Conservation (phyloP, 345 rosid genomes). For the Kernera saxatilis region DNA sequence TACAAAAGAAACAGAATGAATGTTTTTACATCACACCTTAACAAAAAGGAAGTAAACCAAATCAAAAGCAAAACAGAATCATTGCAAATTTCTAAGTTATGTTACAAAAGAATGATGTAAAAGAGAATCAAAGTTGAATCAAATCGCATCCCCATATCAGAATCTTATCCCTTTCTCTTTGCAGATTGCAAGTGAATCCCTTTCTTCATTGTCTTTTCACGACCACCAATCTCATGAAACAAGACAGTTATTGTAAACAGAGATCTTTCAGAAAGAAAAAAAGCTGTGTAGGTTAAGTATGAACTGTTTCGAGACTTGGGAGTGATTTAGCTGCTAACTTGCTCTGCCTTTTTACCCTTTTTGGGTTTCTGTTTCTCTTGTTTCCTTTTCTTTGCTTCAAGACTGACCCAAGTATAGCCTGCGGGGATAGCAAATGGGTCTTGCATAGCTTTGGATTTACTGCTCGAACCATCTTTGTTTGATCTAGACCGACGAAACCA, state of each 20-base stretch:
- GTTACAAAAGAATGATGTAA: constrained; percentile 16
- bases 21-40: background rate
- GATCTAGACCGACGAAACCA: constrained; percentile 83
- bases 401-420: constrained; percentile 73
- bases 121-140: background rate
- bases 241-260: no score
- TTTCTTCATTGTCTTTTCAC: no score
- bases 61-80: background rate
- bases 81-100: background rate
- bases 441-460: constrained; percentile 50
- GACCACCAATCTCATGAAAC: no score
- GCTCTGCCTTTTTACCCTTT: constrained; percentile 51
- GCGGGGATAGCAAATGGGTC: constrained; percentile 79
- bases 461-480: constrained; percentile 40
- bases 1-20: background rate
- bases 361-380: constrained; percentile 73
- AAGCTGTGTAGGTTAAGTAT: constrained; percentile 17
- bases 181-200: background rate
- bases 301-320: constrained; percentile 22
- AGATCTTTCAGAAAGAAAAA: no score
- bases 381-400: constrained; percentile 83
- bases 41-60: background rate
- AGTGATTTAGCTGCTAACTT: constrained; percentile 30
- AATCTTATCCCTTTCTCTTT: background rate
- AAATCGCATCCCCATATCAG: background rate